Conservation (phyloP, 805 yeast genomes). For the Yamadazyma insecticola region DNA sequence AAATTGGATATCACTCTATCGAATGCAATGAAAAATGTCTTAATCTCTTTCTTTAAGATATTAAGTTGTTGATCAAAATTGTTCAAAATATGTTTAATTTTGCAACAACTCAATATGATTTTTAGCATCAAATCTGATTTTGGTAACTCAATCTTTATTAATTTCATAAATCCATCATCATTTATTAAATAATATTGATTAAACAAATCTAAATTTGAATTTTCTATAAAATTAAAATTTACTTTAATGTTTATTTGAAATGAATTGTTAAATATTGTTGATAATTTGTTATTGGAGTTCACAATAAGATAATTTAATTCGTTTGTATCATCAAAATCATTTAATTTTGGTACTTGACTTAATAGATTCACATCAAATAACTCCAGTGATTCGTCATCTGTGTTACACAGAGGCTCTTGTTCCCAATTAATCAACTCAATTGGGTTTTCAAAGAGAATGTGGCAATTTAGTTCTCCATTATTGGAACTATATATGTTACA, state of each 20-base stretch:
- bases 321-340: constrained; percentile 6
- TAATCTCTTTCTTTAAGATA: constrained; percentile 16
- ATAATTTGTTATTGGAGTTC: constrained; percentile 1
- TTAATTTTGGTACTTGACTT: constrained; percentile 6
- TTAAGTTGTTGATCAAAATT: constrained; percentile 15
- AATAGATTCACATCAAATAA: constrained; percentile 8
- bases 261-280: constrained; percentile 8
- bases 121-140: constrained; percentile 2
- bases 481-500: constrained; percentile 43
- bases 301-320: constrained; percentile 6
- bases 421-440: constrained; percentile 8
- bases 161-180: constrained; percentile 1
- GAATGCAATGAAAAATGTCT: constrained; percentile 19
- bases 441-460: constrained; percentile 10
- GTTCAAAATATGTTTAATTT: constrained; percentile 6
- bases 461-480: constrained; percentile 38
- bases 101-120: constrained; percentile 6
- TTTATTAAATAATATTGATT: constrained; percentile 8
- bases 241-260: constrained; percentile 4
- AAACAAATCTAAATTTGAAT: constrained; percentile 5
- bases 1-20: constrained; percentile 32
- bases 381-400: constrained; percentile 2
- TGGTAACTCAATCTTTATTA: constrained; percentile 2
- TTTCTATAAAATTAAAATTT: constrained; percentile 1
- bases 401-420: background rate